These are phyloP conservation scores for Cystofilobasidium ferigula DNA, from an alignment of 768 basidiomycete genomes.

Conservation along the genomic window DNA sequence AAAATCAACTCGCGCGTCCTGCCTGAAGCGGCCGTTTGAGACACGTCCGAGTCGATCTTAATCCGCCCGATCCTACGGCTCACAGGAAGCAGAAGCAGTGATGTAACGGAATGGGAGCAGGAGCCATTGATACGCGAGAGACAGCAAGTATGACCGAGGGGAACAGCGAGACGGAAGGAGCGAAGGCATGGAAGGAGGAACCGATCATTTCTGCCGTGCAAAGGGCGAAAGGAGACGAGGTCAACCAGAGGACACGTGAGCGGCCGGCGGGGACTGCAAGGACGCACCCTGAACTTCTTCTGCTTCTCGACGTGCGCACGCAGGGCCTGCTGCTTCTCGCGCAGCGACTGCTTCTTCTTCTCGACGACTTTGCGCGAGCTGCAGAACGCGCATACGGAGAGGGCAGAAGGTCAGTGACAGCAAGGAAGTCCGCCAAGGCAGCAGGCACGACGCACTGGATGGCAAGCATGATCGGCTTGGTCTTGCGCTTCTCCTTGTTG, in stretches of 20 bases:
- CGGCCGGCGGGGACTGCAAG: not conserved
- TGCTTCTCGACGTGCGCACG: slow-evolving; percentile 36
- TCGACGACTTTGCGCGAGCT: slow-evolving; percentile 37
- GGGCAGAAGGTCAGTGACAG: not conserved
- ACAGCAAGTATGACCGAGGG: not conserved
- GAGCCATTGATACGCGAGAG: not conserved
- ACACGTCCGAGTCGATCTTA: too few relatives aligned
- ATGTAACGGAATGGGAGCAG: not conserved
- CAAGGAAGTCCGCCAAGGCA: not conserved
- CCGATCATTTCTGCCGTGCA: slow-evolving; percentile 7
- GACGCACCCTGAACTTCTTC: slow-evolving; percentile 20
- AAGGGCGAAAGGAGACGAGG: not conserved
- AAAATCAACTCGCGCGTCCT: too few relatives aligned
- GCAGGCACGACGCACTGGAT: slow-evolving; percentile 33
- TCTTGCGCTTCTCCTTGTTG: slow-evolving; percentile 81
- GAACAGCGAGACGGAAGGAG: not conserved
- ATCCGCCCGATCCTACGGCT: too few relatives aligned
- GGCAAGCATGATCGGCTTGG: slow-evolving; percentile 54
- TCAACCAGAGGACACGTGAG: not conserved
- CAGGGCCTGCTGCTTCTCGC: slow-evolving; percentile 39
- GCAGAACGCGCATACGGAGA: not conserved
- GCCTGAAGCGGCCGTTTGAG: too few relatives aligned
- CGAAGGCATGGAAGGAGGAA: too few relatives aligned
- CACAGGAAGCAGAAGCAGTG: not conserved
- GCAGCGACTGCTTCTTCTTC: slow-evolving; percentile 39